Evolutionary conservation across 371 early-diverging fungal species (phyloP).

Genomic region (Mortierella sp.): DNA sequence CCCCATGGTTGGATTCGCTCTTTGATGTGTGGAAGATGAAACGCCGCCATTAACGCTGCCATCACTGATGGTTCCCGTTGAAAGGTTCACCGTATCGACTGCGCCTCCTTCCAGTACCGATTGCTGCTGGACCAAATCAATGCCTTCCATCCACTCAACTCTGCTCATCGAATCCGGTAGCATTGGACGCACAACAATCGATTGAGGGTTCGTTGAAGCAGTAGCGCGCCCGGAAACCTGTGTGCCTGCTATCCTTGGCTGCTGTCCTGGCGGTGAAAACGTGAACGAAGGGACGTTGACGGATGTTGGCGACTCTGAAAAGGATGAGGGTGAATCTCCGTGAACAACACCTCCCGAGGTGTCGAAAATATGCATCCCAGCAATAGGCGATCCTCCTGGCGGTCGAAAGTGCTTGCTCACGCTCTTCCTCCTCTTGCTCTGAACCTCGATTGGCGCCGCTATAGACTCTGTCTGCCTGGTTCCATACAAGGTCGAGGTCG

Average conservation of each 20-base stretch:
- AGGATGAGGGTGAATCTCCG: background rate
- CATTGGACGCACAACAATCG: background rate
- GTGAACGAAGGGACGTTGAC: background rate
- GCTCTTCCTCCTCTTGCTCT: conserved; percentile 1
- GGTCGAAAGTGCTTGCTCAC: conserved; percentile 1
- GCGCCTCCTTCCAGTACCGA: background rate
- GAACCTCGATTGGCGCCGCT: background rate
- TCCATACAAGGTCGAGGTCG: background rate
- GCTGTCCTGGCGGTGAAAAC: background rate
- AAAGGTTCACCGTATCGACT: background rate
- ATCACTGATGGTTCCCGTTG: background rate
- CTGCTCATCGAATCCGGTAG: background rate
- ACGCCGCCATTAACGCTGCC: too few relatives aligned
- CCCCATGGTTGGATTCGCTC: background rate
- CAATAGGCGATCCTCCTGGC: background rate
- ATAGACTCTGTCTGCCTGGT: background rate
- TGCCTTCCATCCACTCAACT: background rate
- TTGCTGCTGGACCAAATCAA: background rate
- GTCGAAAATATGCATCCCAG: background rate
- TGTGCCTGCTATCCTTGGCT: background rate
- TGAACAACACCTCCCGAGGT: background rate
- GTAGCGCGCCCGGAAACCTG: background rate
- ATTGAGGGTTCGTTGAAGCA: background rate
- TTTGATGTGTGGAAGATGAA: background rate
- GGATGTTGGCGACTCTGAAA: background rate